Evolutionary conservation across 805 yeast genomes (phyloP), one percentile per base, ranked within the genome.

Genomic region (Kuraishia capsulata): DNA sequence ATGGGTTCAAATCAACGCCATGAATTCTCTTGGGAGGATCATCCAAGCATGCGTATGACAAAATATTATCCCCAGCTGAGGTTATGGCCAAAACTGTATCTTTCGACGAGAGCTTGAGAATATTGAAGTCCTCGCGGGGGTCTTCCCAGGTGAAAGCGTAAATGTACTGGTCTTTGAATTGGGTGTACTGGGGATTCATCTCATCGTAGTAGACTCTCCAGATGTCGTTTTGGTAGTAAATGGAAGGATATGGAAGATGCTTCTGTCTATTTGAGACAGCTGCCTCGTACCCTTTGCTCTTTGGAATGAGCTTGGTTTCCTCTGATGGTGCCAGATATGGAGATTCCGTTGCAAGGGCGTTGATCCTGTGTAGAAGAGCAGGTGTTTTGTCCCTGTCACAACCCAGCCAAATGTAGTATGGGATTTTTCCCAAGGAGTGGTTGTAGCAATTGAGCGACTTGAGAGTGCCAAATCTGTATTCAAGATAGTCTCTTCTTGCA

Each of bases 101-200:
- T 23, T 71, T 67, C 11, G 76, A 59, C 24, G 67, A 63, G 49
- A 84, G 64, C 33, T 77, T 70, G 47, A 84, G 65, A 40, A 84
- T 79, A 36, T 68, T 68, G 43, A 75, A 73, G 61, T 84, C 95
- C 60, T 82, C 92, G 40, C 81, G 69, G 23, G 94, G 94, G 53
- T 85, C 95, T 59, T 84, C 95, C 95, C 95, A 84, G 5, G 94
- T 84, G 59, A 84, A 84, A 4, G 94, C 89, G 53, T 84, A 85
- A 43, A 84, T 85, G 56, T 82, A 84, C 60, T 84, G 88, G 52
- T 81, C 71, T 42, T 73, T 76, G 64, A 84, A 84, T 56, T 82
- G 88, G 36, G 70, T 72, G 53, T 80, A 80, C 47, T 71, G 71
- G 5, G 81, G 76, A 50, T 74, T 73, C 46, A 76, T 55, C 51